These are phyloP conservation scores for Aegilops longissima DNA, from an alignment of 176 grass and related monocot species.

Conservation along the genomic window DNA sequence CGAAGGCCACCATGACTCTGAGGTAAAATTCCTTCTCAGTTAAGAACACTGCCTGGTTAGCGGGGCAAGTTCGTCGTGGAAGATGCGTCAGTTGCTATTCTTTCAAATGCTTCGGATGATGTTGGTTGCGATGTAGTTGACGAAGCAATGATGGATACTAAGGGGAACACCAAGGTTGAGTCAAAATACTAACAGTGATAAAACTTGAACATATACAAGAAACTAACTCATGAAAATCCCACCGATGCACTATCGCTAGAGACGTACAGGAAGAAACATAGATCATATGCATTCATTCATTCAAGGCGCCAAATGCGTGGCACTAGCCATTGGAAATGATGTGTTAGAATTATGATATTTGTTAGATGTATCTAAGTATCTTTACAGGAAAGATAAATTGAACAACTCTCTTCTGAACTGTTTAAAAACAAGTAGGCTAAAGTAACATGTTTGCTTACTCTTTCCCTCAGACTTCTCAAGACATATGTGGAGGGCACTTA, in stretches of 20 bases:
- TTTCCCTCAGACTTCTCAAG: not conserved
- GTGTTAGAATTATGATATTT: not conserved
- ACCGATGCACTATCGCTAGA: not conserved
- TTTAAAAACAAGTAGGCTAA: not conserved
- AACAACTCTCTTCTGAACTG: not conserved
- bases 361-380: not conserved
- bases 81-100: no score
- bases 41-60: no score
- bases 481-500: no score
- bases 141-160: not conserved
- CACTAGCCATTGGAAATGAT: not conserved
- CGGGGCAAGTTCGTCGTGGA: no score
- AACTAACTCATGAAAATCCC: not conserved
- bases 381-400: not conserved
- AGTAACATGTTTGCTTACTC: not conserved
- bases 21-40: no score
- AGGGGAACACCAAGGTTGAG: not conserved
- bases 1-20: no score
- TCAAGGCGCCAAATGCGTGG: not conserved
- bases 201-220: not conserved
- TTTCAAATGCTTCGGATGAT: no score
- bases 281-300: not conserved
- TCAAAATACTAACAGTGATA: not conserved
- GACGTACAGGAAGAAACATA: not conserved
- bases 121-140: no score